Percentiles rank a stretch among this genome's conserved stretches.
Conservation (phyloP, 2,329 filamentous ascomycete genomes). For the Paraconiothyrium brasiliense region DNA sequence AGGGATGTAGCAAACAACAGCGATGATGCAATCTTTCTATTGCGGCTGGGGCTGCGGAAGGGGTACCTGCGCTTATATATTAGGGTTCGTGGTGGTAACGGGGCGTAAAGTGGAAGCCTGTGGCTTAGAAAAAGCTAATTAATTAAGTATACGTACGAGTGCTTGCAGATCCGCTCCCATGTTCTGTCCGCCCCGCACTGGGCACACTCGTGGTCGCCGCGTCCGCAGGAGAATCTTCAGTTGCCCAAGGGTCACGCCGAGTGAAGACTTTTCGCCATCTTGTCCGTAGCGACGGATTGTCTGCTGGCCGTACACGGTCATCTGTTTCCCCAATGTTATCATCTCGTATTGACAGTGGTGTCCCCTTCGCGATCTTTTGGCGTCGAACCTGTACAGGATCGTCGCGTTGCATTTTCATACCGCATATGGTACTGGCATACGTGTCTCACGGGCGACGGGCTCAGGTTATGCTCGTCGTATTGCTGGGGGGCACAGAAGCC, state of each 20-base stretch:
- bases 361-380: background rate
- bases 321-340: background rate
- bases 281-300: background rate
- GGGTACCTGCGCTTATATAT: conserved; percentile 1
- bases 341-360: background rate
- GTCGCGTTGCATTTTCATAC: background rate
- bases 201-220: background rate
- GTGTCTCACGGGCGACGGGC: background rate
- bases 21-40: background rate
- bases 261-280: background rate
- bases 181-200: background rate
- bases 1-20: background rate
- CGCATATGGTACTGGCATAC: background rate
- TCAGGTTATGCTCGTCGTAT: background rate
- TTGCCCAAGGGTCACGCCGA: background rate
- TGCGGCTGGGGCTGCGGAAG: background rate
- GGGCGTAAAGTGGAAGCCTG: background rate
- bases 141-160: conserved; percentile 7
- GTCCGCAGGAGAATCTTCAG: background rate
- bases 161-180: background rate
- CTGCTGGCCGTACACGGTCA: background rate
- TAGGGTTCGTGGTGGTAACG: background rate
- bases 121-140: background rate
- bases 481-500: background rate
- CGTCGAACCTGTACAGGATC: background rate